A percentile compares a stretch with the other conserved stretches of the same genome.
Evolutionary conservation across 352 stramenopile species (phyloP).

Genomic region (Phytopythium vexans): DNA sequence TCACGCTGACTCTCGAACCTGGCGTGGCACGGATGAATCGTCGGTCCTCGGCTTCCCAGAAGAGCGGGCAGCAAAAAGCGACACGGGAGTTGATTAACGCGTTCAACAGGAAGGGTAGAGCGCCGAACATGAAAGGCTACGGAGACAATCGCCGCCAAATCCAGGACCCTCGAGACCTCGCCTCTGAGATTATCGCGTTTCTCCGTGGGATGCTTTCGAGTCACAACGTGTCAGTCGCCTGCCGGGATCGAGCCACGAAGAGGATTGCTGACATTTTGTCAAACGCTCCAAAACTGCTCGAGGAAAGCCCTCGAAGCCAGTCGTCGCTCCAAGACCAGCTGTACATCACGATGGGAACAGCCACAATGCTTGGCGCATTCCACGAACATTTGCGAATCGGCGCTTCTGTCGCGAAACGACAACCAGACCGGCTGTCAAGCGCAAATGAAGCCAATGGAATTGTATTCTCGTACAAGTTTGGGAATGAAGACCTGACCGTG

Average conservation of each 20-base stretch:
- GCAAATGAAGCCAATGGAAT: constrained; percentile 6
- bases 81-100: constrained; percentile 29
- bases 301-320: too few species aligned
- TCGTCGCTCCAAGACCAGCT: too few species aligned
- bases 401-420: constrained; percentile 18
- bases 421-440: too few species aligned
- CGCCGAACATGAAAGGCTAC: constrained; percentile 8
- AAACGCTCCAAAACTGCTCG: constrained; percentile 15
- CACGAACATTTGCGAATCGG: constrained; percentile 34
- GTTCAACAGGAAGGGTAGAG: constrained; percentile 34
- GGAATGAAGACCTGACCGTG: constrained; percentile 24
- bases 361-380: constrained; percentile 40
- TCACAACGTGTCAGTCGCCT: constrained; percentile 13
- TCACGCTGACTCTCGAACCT: constrained; percentile 37
- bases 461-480: constrained; percentile 32
- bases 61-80: constrained; percentile 24
- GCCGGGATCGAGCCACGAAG: constrained; percentile 22
- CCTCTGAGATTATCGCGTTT: constrained; percentile 35
- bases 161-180: constrained; percentile 22
- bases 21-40: constrained; percentile 39
- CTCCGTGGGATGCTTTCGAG: constrained; percentile 22
- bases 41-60: constrained; percentile 23
- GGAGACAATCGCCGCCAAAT: constrained; percentile 6
- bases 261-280: constrained; percentile 23
- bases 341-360: too few species aligned